Conservation (phyloP, 192 early-diverging fungal genomes). For the Bifiguratus adelaidae region DNA sequence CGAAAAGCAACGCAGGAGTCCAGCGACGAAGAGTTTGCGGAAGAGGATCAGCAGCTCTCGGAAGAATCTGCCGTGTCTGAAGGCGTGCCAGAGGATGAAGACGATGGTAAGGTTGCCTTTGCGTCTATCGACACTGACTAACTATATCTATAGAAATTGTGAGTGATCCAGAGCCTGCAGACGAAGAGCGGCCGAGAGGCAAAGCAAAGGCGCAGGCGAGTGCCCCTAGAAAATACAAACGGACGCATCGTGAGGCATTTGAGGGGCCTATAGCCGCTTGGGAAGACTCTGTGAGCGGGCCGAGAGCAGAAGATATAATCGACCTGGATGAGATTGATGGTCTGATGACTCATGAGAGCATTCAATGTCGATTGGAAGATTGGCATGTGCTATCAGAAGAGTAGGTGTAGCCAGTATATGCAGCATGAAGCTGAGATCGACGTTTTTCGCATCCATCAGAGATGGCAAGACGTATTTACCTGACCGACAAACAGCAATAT, state of each 20-base stretch:
- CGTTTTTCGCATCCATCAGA: background rate
- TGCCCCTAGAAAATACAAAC: background rate
- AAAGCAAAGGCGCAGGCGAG: background rate
- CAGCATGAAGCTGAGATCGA: background rate
- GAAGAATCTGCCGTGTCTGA: too few species aligned
- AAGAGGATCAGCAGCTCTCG: too few species aligned
- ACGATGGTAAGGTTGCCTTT: background rate
- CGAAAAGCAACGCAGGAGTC: background rate
- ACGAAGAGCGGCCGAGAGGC: background rate
- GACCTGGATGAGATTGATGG: background rate
- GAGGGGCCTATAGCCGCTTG: background rate
- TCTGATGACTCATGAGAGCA: background rate
- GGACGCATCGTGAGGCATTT: background rate
- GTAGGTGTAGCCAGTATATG: background rate
- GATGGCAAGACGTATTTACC: background rate
- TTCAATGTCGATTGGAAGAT: background rate
- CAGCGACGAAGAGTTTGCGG: too few species aligned
- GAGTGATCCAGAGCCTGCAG: background rate
- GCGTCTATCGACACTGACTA: background rate
- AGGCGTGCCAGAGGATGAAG: too few species aligned
- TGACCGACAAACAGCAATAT: background rate
- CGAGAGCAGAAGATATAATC: background rate
- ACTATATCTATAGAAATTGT: background rate
- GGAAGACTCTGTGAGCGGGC: background rate
- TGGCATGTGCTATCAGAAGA: background rate